Base-by-base conservation (phyloP, 306 rosid genomes). In the Trifolium dubium region DNA sequence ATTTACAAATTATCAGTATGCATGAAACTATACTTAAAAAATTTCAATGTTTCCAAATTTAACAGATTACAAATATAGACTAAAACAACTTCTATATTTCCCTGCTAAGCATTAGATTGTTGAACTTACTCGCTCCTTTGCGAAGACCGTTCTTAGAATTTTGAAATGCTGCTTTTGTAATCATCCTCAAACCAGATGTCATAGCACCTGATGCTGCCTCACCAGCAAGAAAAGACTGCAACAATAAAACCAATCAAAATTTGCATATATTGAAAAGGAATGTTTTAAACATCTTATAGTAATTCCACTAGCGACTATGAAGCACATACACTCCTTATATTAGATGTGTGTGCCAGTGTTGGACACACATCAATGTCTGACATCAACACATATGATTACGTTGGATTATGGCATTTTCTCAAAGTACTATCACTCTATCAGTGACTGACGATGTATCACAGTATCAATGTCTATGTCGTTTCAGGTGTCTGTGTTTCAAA, bases 161-260 rank as follows among this genome's bases (percentile, higher is more conserved):
- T 63, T 89, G 88, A 86, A 91, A 91, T 28, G 85, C 86, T 6
- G 90, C 96, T 78, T 85, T 94, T 46, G 98, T 89, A 10, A 94
- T 60, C n/a, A 94, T 77, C 77, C 98, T 88, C 83, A 93, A 72
- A 72, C 72, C 85, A 41, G 97, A 93, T 61, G 96, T 93, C 55
- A 91, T 64, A n/a, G 55, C 88, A 32, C 98, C 97, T 2, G 98
- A 91, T 47, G 98, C 96, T 83, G 96, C 97, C 55, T 32, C 37
- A 64, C 98, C 98, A 66, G 85, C 92, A 56, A 94, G 87, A 79
- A 88, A 91, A 64, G 96, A 89, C 97, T 94, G 85, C 66, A 82
- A 30, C 69, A 66, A 56, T 6, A 67, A 80, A 67, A 76, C 63
- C 54, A 59, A 32, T 13, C 53, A 39, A 49, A 10, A 40, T 3